phyloP scores from a whole-genome alignment of 2,329 filamentous ascomycete genomes.

The Leptodontidium sp. region DNA sequence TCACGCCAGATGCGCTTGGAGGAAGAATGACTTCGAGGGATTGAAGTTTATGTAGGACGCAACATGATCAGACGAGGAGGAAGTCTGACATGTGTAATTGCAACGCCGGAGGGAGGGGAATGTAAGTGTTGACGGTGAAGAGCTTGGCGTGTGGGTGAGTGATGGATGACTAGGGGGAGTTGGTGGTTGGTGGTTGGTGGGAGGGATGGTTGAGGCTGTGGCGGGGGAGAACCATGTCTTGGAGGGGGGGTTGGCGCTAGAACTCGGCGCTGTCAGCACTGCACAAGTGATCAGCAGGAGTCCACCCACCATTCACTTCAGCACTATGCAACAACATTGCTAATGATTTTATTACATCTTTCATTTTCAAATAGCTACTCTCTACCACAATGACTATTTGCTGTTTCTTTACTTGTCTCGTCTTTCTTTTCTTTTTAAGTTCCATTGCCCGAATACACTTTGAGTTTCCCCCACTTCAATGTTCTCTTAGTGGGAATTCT shows the following conservation, averaged over 20 bases:
- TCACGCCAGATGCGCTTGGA: slow-evolving; percentile 5
- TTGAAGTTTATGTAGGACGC: slow-evolving; percentile 7
- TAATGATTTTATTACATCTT: not conserved
- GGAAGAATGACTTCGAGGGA: slow-evolving; percentile 11
- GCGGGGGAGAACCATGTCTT: slow-evolving; percentile 13
- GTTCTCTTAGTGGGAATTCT: not conserved
- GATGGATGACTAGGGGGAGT: not conserved
- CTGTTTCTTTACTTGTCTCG: not conserved
- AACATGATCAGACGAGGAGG: slow-evolving; percentile 14
- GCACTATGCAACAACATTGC: not conserved
- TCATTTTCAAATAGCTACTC: not conserved
- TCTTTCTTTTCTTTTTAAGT: not conserved
- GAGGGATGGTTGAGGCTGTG: slow-evolving; percentile 10
- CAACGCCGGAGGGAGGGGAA: not conserved
- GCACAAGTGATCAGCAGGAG: not conserved
- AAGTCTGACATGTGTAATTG: not conserved
- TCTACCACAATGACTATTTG: not conserved
- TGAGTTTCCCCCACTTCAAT: not conserved
- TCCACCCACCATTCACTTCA: not conserved
- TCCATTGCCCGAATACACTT: no score
- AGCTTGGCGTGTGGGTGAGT: slow-evolving; percentile 1
- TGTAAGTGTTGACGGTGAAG: slow-evolving; percentile 9
- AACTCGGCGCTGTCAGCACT: not conserved
- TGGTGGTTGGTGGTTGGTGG: not conserved
- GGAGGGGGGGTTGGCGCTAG: slow-evolving; percentile 15